Conservation (phyloP, 2,329 filamentous ascomycete species). For the Penicillium sp. region DNA sequence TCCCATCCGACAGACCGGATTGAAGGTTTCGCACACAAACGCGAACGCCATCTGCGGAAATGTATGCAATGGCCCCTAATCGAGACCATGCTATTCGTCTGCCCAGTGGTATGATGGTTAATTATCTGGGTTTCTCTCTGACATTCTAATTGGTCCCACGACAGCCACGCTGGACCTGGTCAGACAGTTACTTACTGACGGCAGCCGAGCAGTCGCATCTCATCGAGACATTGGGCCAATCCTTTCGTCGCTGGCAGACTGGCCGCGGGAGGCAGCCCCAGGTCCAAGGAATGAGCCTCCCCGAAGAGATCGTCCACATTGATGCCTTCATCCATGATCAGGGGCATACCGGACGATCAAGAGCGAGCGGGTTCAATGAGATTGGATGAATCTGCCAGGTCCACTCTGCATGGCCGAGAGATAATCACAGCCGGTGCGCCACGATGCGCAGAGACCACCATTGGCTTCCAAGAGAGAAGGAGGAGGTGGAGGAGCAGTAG, state of each 20-base stretch:
- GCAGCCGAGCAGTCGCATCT: conserved; percentile 68
- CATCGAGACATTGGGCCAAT: conserved; percentile 67
- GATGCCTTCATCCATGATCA: conserved; percentile 54
- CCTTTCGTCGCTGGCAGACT: conserved; percentile 54
- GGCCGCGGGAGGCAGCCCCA: conserved; percentile 42
- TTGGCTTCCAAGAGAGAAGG: too few relatives aligned
- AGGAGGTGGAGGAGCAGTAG: too few relatives aligned
- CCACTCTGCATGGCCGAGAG: conserved; percentile 13
- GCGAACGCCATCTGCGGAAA: conserved; percentile 63
- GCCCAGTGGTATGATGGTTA: neutral
- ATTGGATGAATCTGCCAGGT: conserved; percentile 3
- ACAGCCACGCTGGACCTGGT: too few relatives aligned
- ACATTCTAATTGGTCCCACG: neutral
- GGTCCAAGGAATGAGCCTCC: conserved; percentile 54
- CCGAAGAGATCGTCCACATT: conserved; percentile 71
- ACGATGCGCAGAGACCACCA: neutral
- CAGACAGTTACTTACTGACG: conserved; percentile 61
- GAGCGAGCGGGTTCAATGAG: conserved; percentile 2
- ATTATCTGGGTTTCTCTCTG: too few relatives aligned
- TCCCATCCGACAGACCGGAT: conserved; percentile 61
- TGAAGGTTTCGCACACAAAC: conserved; percentile 69
- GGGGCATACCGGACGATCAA: conserved; percentile 35
- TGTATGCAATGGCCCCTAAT: conserved; percentile 75
- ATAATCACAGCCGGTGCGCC: neutral
- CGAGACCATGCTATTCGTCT: conserved; percentile 86